phyloP scores from a whole-genome alignment of 106 monocot genomes.

The Iris macrosiphon region DNA sequence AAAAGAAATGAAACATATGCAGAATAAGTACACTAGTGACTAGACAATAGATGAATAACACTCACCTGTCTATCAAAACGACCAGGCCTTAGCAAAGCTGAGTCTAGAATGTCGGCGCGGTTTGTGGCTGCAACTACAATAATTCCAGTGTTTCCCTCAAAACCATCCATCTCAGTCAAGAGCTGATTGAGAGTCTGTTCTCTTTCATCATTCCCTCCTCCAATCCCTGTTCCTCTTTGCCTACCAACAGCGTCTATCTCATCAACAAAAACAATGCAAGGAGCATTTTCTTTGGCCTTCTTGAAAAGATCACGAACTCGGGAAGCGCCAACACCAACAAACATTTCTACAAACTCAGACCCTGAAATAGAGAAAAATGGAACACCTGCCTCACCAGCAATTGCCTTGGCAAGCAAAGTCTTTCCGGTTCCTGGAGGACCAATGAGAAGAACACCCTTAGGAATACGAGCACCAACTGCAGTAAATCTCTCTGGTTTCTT shows the following conservation, averaged over 20 bases:
- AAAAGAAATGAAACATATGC: too few relatives aligned
- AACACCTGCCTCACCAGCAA: slow-evolving; percentile 97
- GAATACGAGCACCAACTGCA: slow-evolving; percentile 94
- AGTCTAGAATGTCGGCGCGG: slow-evolving; percentile 91
- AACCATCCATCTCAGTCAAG: slow-evolving; percentile 96
- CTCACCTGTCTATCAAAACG: slow-evolving; percentile 96
- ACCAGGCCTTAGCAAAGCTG: slow-evolving; percentile 88
- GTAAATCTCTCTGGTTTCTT: slow-evolving; percentile 99
- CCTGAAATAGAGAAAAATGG: slow-evolving; percentile 99
- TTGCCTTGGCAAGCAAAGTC: slow-evolving; percentile 96
- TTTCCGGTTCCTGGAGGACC: slow-evolving; percentile 99
- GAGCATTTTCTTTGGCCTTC: slow-evolving; percentile 96
- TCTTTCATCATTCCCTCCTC: slow-evolving; percentile 93
- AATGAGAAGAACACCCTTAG: slow-evolving; percentile 96
- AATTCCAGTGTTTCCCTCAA: slow-evolving; percentile 90
- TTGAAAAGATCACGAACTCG: slow-evolving; percentile 94
- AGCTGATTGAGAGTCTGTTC: slow-evolving; percentile 94
- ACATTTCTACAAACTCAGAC: slow-evolving; percentile 99
- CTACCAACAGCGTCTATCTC: slow-evolving; percentile 95
- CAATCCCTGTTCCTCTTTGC: slow-evolving; percentile 90
- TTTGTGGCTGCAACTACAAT: slow-evolving; percentile 95
- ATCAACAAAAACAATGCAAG: slow-evolving; percentile 98
- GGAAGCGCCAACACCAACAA: slow-evolving; percentile 95
- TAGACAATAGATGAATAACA: not conserved
- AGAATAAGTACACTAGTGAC: too few relatives aligned